Evolutionary conservation across 2,329 filamentous ascomycete species (phyloP).

Genomic region (Phialophora tarda): DNA sequence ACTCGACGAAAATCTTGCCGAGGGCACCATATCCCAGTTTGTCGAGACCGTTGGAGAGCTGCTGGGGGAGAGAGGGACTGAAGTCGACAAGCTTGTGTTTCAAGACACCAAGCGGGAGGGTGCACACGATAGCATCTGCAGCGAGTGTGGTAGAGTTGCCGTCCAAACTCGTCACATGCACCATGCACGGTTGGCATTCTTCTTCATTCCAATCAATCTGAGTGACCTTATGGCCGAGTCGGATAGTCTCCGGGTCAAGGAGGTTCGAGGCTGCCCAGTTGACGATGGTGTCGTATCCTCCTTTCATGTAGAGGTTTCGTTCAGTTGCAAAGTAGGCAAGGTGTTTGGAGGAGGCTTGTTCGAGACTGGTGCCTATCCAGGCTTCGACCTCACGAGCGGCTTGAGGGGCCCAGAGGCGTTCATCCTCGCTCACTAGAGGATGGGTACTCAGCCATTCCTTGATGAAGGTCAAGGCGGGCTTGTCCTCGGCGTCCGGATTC

Average conservation of each 20-base stretch:
- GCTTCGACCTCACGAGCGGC: conserved; percentile 52
- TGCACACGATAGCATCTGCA: conserved; percentile 50
- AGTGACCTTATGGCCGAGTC: conserved; percentile 49
- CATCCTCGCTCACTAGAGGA: conserved; percentile 50
- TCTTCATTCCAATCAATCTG: conserved; percentile 48
- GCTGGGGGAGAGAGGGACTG: conserved; percentile 46
- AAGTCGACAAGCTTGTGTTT: conserved; percentile 50
- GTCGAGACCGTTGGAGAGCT: conserved; percentile 47
- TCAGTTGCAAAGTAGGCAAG: conserved; percentile 53
- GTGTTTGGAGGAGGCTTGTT: conserved; percentile 51
- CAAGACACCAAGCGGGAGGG: conserved; percentile 49
- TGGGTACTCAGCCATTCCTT: conserved; percentile 50
- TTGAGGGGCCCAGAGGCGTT: conserved; percentile 53
- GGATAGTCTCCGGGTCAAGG: conserved; percentile 45
- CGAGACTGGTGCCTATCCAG: conserved; percentile 52
- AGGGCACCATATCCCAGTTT: conserved; percentile 51
- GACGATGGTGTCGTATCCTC: conserved; percentile 53
- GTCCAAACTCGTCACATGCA: conserved; percentile 37
- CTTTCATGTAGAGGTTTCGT: conserved; percentile 54
- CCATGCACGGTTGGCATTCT: conserved; percentile 35
- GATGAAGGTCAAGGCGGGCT: conserved; percentile 49
- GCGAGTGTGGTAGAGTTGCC: conserved; percentile 30
- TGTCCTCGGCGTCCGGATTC: conserved; percentile 51
- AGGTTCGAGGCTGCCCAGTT: conserved; percentile 50
- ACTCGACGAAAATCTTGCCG: conserved; percentile 54